These are phyloP conservation scores for Kokia cookei DNA, from an alignment of 441 rosid genomes.

Conservation along the genomic window DNA sequence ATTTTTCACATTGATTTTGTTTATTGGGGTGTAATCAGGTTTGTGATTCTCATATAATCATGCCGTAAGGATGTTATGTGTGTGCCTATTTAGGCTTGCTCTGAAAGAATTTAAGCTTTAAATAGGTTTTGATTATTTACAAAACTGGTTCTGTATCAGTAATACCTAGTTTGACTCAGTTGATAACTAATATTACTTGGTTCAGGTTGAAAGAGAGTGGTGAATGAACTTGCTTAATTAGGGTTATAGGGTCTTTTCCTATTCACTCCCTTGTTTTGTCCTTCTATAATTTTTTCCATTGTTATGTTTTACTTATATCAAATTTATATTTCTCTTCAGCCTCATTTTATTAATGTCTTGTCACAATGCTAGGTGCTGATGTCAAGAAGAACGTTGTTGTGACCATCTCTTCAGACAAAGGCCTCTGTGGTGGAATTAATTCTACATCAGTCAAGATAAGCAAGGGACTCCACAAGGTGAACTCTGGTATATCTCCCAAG, in stretches of 20 bases:
- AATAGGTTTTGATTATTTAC: neutral
- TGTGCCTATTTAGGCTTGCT: neutral
- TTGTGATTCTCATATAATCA: neutral
- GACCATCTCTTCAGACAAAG: constrained; percentile 89
- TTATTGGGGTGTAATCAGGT: neutral
- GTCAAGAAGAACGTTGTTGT: constrained; percentile 87
- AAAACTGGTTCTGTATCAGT: neutral
- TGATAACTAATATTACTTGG: neutral
- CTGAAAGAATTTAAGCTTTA: neutral
- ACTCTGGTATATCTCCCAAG: constrained; percentile 49
- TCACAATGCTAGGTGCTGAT: constrained; percentile 31
- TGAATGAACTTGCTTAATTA: neutral
- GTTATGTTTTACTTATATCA: neutral
- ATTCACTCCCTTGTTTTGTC: neutral
- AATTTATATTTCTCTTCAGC: neutral
- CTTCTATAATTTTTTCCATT: neutral
- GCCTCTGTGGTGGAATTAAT: constrained; percentile 97
- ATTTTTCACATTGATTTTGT: neutral
- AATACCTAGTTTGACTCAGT: neutral
- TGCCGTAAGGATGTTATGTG: neutral
- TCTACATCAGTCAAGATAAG: constrained; percentile 76
- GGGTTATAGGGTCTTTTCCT: neutral
- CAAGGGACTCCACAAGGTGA: constrained; percentile 67
- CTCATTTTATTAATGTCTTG: neutral
- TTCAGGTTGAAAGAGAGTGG: neutral